phyloP scores from a whole-genome alignment of 129 eudicot genomes.

The Arctium minus region DNA sequence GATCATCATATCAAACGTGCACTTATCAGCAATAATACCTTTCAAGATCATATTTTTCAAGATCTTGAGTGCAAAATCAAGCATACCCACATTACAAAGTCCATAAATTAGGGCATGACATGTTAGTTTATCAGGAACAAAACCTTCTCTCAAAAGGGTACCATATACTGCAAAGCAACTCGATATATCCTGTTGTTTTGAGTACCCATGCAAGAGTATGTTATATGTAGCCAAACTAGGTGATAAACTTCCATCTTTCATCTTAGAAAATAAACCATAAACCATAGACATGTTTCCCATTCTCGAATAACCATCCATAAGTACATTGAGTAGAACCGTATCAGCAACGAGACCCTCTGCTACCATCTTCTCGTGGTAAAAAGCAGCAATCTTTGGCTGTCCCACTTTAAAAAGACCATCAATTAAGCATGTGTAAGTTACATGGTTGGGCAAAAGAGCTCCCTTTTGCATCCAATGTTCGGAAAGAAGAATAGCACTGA shows the following conservation, averaged over 20 bases:
- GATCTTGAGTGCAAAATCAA: constrained; percentile 64
- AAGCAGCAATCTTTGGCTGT: constrained; percentile 51
- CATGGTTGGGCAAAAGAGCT: constrained; percentile 40
- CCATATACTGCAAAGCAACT: constrained; percentile 51
- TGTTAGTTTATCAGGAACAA: constrained; percentile 73
- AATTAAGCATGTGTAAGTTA: constrained; percentile 60
- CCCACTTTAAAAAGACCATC: constrained; percentile 63
- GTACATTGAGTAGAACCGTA: constrained; percentile 58
- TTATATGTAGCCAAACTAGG: constrained; percentile 82
- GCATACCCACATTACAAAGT: constrained; percentile 53
- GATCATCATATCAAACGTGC: constrained; percentile 63
- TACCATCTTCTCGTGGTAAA: constrained; percentile 54
- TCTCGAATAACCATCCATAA: constrained; percentile 75
- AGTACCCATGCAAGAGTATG: constrained; percentile 76
- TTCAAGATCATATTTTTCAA: constrained; percentile 61
- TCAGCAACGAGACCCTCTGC: constrained; percentile 46
- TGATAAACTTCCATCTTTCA: constrained; percentile 32
- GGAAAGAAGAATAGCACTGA: constrained; percentile 53
- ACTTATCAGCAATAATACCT: constrained; percentile 45
- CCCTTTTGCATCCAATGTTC: constrained; percentile 44
- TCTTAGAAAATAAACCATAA: constrained; percentile 31
- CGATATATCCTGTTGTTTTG: constrained; percentile 41
- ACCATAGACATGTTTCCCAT: constrained; percentile 49
- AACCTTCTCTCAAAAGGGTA: constrained; percentile 45
- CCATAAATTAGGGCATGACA: constrained; percentile 64